Evolutionary conservation across 2,329 filamentous ascomycete species (phyloP), one percentile per base, ranked within the genome.

Genomic region (Fusarium continuum): DNA sequence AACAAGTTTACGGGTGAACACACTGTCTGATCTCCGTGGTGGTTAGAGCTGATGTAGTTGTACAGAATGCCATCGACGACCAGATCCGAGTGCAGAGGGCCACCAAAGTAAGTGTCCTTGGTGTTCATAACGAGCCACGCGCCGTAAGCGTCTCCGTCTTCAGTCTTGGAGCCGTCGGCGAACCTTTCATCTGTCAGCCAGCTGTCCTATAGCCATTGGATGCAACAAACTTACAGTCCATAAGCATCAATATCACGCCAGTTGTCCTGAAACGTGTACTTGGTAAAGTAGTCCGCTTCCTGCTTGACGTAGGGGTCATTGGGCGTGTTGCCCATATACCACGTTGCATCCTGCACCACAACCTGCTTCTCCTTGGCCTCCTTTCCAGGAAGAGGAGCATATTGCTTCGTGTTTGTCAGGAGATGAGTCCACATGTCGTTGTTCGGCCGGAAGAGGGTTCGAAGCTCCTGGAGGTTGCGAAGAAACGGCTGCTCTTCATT

Each of bases 111-210:
- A 0, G 85, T 87, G 46, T 89, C 86, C 62, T 82, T 83, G 1
- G 83, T 88, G 67, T 88, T 88, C 81, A 87, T 85, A 1, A 89
- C 84, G 13, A 89, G 74, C 86, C 85, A 89, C 3, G 84, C 83
- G 3, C 86, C 86, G 59, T 82, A 88, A 0, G 82, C 82, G 1
- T 78, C 79, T 11, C 82, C 82, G 55, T 83, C 81, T 16, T 76
- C 64, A 13, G 80, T 85, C 13, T 76, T 67, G 8, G 72, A 73
- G 43, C 75, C 74, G 45, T 79, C 77, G 17, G 70, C 72, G 41
- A 72, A 77, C 68, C 71, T 71, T 23, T 35, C 2, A 4, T 14
- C 6, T 20, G 20, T 68, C n/a, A 69, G 61, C 10, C 9, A 49
- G 8, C 9, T 6, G 8, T 26, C 20, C 13, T 9, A 4, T 2